phyloP scores from a whole-genome alignment of 495 filamentous ascomycete species.

The Hyaloscypha finlandica region DNA sequence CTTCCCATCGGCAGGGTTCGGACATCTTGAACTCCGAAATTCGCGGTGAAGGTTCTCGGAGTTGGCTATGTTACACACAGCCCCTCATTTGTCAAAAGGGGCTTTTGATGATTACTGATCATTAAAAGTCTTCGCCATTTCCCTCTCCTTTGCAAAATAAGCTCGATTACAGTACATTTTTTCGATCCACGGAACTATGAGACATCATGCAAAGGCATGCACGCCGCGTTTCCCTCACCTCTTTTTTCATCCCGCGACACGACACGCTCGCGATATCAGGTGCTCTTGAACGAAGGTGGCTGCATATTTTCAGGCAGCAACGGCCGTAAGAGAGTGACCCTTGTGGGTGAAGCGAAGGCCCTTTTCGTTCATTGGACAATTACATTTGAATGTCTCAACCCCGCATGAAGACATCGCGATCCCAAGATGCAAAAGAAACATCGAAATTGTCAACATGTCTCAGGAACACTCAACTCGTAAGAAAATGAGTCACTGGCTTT shows the following conservation, averaged over 20 bases:
- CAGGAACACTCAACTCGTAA: not conserved
- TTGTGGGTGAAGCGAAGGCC: not conserved
- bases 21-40: too few relatives aligned
- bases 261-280: not conserved
- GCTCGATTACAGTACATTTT: too few relatives aligned
- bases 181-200: too few relatives aligned
- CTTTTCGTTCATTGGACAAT: constrained; percentile 1
- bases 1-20: too few relatives aligned
- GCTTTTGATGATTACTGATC: too few relatives aligned
- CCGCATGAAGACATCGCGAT: not conserved
- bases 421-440: not conserved
- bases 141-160: too few relatives aligned
- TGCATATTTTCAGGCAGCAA: constrained; percentile 11
- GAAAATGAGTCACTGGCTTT: not conserved
- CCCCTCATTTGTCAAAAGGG: too few relatives aligned
- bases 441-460: not conserved
- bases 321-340: not conserved
- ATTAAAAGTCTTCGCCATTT: too few relatives aligned
- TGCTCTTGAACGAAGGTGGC: not conserved
- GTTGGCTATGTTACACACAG: too few relatives aligned
- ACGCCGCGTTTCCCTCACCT: too few relatives aligned
- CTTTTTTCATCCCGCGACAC: not conserved
- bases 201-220: too few relatives aligned
- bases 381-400: not conserved
- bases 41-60: too few relatives aligned